A percentile compares a stretch with the other conserved stretches of the same genome.
Conservation (phyloP, 2,329 filamentous ascomycete genomes). For the Dothideomycetes sp. region DNA sequence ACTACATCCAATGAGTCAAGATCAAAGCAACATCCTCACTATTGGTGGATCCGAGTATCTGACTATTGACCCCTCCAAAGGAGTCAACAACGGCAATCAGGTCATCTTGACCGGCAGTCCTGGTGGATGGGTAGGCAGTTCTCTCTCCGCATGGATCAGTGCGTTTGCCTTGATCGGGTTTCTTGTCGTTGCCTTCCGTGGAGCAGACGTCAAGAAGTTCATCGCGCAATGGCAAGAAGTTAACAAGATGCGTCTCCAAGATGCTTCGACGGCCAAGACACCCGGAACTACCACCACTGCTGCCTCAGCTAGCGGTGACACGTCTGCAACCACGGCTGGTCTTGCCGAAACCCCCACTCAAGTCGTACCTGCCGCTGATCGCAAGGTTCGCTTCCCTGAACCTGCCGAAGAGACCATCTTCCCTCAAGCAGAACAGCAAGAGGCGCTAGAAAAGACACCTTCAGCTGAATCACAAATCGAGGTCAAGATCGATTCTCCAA, state of each 20-base stretch:
- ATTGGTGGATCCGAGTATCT: slow-evolving; percentile 14
- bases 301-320: not conserved
- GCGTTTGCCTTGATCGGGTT: slow-evolving; percentile 6
- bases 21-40: slow-evolving; percentile 11
- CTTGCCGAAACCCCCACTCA: not conserved
- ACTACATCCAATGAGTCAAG: slow-evolving; percentile 18
- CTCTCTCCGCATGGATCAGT: not conserved
- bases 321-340: not conserved
- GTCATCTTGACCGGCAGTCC: not conserved
- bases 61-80: not conserved
- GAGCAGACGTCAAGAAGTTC: slow-evolving; percentile 2
- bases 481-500: slow-evolving; percentile 8
- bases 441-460: slow-evolving; percentile 15
- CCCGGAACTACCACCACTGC: not conserved
- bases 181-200: not conserved
- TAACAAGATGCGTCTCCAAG: not conserved
- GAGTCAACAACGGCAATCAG: not conserved
- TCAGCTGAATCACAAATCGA: slow-evolving; percentile 1
- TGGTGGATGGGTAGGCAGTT: not conserved
- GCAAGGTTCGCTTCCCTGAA: slow-evolving; percentile 19
- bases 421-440: slow-evolving; percentile 18
- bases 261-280: not conserved
- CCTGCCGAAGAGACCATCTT: slow-evolving; percentile 29
- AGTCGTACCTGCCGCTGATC: not conserved
- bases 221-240: slow-evolving; percentile 1